Evolutionary conservation across 2,329 filamentous ascomycete genomes (phyloP), one percentile per base, ranked within the genome.

Genomic region (Falciphora oryzae): DNA sequence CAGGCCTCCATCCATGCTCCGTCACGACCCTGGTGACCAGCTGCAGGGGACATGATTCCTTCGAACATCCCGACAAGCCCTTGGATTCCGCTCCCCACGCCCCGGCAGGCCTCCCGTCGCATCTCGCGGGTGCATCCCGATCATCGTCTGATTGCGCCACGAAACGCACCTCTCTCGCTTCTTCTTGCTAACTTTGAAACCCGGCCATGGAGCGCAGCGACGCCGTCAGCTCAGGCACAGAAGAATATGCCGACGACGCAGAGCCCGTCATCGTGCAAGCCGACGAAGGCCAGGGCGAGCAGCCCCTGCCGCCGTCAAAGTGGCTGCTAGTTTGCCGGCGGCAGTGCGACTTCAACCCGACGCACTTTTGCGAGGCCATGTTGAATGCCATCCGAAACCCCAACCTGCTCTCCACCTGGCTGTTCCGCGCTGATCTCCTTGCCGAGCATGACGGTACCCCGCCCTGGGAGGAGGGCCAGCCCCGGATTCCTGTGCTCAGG

Each of bases 361-460:
- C 82, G 35, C 79, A 86, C 64, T 94, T 93, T 73, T 76, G 81
- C 66, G 75, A 81, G 57, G 87, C 90, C 62, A 91, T 92, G 86
- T 77, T 86, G 69, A 92, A 93, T 71, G 79, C 93, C 65, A 84
- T 94, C 68, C 84, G 83, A 69, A 93, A 94, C 70, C 91, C 91
- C 0, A 94, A 95, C 69, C 81, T 92, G 75, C 92, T 92, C 68
- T 91, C 90, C 0, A 87, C 83, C 22, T 90, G 89, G 82, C 80
- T 95, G 1, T 91, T 93, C 71, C 85, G 91, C 35, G 91, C 91
- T 60, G 91, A 95, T 71, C 87, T 94, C 31, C 80, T 90, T 31
- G 82, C 85, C 65, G 83, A 88, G 68, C 44, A 53, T 14, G n/a
- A 22, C 44, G 44, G 18, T 22, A 22, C 44, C 44, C 44, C 75